Evolutionary conservation across 352 stramenopile species (phyloP).

Genomic region (Globisporangium okanoganense): DNA sequence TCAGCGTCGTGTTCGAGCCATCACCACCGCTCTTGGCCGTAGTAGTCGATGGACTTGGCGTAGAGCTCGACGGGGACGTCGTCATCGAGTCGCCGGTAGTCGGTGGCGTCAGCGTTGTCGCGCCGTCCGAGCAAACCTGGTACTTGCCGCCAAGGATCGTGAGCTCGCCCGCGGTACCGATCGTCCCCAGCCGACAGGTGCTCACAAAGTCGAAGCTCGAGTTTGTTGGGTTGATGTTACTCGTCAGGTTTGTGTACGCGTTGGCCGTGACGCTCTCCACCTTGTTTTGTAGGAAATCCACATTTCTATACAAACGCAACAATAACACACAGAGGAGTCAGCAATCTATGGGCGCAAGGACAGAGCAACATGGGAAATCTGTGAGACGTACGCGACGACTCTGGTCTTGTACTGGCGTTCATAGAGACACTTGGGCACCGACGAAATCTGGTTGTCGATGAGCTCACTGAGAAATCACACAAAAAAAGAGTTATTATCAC

Average conservation of each 20-base stretch:
- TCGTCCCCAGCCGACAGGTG: background rate
- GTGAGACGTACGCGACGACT: conserved; percentile 20
- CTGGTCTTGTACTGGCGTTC: conserved; percentile 16
- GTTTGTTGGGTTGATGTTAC: background rate
- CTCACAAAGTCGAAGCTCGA: background rate
- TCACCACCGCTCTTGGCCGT: background rate
- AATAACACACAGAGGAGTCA: background rate
- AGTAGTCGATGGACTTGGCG: background rate
- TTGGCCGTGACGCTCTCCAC: background rate
- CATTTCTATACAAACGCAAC: background rate
- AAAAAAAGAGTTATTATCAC: too few relatives aligned
- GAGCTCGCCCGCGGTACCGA: background rate
- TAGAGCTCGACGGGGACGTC: background rate
- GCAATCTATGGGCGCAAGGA: background rate
- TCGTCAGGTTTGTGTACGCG: background rate
- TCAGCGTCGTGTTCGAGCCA: conserved; percentile 30
- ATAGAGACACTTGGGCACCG: conserved; percentile 29
- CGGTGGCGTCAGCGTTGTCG: background rate
- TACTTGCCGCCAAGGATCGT: background rate
- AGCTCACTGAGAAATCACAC: conserved; percentile 21
- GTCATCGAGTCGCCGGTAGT: too few relatives aligned
- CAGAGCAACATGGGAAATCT: too few relatives aligned
- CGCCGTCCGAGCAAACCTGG: background rate
- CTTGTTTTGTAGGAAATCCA: background rate
- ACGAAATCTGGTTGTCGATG: conserved; percentile 14